Base-by-base conservation (phyloP, 495 filamentous ascomycete species). In the Penicillium subrubescens region DNA sequence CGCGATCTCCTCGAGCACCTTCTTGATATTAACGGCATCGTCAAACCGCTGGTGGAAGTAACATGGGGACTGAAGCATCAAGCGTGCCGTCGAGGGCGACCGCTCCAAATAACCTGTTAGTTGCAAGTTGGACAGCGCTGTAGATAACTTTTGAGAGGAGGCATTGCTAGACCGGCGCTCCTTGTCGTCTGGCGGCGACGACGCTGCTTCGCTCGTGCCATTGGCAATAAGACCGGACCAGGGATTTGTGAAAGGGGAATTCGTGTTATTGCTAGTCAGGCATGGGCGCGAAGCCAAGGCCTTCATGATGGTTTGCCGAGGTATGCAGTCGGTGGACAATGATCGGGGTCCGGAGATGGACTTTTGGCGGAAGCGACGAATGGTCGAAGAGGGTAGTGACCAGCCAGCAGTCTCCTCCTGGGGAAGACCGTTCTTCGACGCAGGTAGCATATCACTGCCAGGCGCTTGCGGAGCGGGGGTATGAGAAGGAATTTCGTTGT, bases 41-140 rank as follows among this genome's bases (percentile, higher is more conserved):
- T 97, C 95, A 72, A 99, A 98, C 44, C 93, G 86, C 77, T 94
- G 90, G 77, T 99, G 95, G 83, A 97, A 98, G 78, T 94, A 98
- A 77, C 96, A 98, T 0, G 95, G 95, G 41, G 92, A 96, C 71
- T 94, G 89, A 27, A 97, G 79, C 23, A 86, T 72, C 64, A 91
- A 85, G 35, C 82, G 81, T 33, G 89, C 85, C 2, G 89, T 87
- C 31, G 85, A 82, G 10, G 88, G 86, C 0, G 86, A 84, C 61
- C 79, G 80, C 35, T 81, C 79, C 15, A 75, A 52, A 59, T 76
- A 77, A 11, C 67, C 65, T 48, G 75, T 73, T 27, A 80, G 72
- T 68, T 87, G 85, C 33, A 91, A 74, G 65, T 83, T 88, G 43
- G 86, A 87, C 55, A 92, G 81, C 25, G 88, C 87, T 4, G 87